Base-by-base conservation (phyloP, 2,329 filamentous ascomycete genomes). In the Emericellopsis atlantica region DNA sequence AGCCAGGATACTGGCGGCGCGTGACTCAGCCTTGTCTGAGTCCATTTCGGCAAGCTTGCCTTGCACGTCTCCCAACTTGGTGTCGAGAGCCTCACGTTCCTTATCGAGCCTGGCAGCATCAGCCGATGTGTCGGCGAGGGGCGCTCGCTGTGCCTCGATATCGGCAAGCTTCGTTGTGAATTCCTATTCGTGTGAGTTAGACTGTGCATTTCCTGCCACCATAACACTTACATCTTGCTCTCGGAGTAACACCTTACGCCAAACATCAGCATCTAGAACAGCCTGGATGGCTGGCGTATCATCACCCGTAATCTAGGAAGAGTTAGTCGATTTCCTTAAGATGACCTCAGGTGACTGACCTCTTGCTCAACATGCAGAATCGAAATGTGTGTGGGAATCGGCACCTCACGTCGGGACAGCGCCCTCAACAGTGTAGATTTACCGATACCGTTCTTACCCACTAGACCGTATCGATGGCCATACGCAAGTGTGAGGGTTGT, bases 291-390 rank as follows among this genome's bases (percentile, higher is more conserved):
- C 92, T 1, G 90, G 81, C 1, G 92, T 98, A 56, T 98, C 92
- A 57, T 98, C 92, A 59, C 92, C 92, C 44, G 75, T 84, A 54
- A 98, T 90, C 82, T 92, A 51, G 5, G 12, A 16, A 36, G 24
- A 2, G 4, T 7, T 4, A 42, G 23, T 2, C 2, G 4, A 12
- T 29, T 29, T 29, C 6, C 26, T 7, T 3, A 29, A 7, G 26
- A 12, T 9, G 18, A 6, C 6, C 9, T 12, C 26, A 6, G 26
- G 34, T 22, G n/a, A 53, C 65, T 54, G 64, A 87, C 84, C 71
- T 98, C 92, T 72, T 98, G 92, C 60, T 96, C 92, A 39, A 98
- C 92, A 69, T 98, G 92, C 15, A 98, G 76, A 74, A 98, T 98
- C 10, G 92, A 95, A 49, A 98, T 98, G 52, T 98, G 90, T 2